Percentiles rank a stretch among this genome's conserved stretches.
phyloP scores from a whole-genome alignment of 805 yeast genomes.

The Wickerhamomyces sydowiorum region DNA sequence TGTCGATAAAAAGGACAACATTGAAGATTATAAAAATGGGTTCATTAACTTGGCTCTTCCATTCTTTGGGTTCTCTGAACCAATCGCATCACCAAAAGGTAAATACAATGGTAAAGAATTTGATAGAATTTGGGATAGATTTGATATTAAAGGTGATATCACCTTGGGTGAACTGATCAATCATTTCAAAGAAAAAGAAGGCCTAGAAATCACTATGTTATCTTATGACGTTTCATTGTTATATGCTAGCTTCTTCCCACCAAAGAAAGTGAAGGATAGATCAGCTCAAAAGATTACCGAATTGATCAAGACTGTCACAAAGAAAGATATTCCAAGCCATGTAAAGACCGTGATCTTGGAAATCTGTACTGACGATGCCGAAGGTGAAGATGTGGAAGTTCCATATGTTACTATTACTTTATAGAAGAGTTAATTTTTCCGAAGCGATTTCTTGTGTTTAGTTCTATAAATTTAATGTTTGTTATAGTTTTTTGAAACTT shows the following conservation, averaged over 20 bases:
- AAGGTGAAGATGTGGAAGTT: constrained; percentile 94
- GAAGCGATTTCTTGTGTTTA: neutral
- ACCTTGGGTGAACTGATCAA: constrained; percentile 70
- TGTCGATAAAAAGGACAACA: constrained; percentile 62
- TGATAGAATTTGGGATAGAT: constrained; percentile 95
- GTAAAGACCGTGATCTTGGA: constrained; percentile 79
- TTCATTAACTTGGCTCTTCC: constrained; percentile 90
- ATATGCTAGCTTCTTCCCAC: constrained; percentile 92
- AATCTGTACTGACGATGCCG: constrained; percentile 84
- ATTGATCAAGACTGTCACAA: constrained; percentile 77
- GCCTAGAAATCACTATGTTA: constrained; percentile 84
- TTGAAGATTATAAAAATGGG: constrained; percentile 90
- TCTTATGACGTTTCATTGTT: constrained; percentile 85
- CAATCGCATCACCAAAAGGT: constrained; percentile 78
- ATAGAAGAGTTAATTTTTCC: too few species aligned
- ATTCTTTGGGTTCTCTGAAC: constrained; percentile 95
- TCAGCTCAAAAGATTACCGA: constrained; percentile 60
- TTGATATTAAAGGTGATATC: constrained; percentile 71
- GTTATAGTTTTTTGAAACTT: neutral
- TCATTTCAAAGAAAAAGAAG: constrained; percentile 75
- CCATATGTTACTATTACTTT: constrained; percentile 75
- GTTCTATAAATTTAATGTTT: neutral
- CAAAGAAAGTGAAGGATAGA: constrained; percentile 82
- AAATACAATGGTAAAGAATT: constrained; percentile 73
- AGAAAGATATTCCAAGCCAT: constrained; percentile 71